A percentile compares a stretch with the other conserved stretches of the same genome.
Evolutionary conservation across 192 early-diverging fungal genomes (phyloP).

Genomic region (Dimargaris cristalligena): DNA sequence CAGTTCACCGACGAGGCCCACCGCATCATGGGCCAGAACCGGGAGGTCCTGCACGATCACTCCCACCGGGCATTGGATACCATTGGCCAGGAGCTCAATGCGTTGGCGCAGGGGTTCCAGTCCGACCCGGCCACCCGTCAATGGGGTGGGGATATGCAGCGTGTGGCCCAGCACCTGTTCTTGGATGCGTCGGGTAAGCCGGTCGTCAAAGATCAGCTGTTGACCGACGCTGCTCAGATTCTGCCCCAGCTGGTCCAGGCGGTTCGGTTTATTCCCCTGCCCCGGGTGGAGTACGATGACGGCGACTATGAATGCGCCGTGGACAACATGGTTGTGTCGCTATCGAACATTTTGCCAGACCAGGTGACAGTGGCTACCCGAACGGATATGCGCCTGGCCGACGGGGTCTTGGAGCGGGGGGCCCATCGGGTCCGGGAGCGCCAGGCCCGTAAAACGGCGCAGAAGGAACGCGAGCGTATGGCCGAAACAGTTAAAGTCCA

Average conservation of each 20-base stretch:
- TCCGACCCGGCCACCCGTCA: conserved; percentile 20
- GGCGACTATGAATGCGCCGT: conserved; percentile 18
- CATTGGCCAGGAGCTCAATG: conserved; percentile 16
- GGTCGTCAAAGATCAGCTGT: conserved; percentile 30
- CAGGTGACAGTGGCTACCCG: conserved; percentile 16
- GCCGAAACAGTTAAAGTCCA: neutral
- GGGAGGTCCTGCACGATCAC: conserved; percentile 16
- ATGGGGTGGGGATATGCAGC: conserved; percentile 18
- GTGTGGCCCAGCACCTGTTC: conserved; percentile 25
- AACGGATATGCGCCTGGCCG: conserved; percentile 17
- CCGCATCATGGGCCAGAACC: conserved; percentile 19
- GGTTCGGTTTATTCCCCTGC: conserved; percentile 31
- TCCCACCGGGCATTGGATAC: conserved; percentile 18
- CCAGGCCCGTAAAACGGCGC: neutral
- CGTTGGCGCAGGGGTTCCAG: conserved; percentile 19
- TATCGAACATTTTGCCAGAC: conserved; percentile 18
- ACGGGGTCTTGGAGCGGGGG: conserved; percentile 7
- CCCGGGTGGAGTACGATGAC: conserved; percentile 27
- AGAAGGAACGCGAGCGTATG: too few relatives aligned
- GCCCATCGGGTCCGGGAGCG: conserved; percentile 9
- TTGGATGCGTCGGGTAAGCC: conserved; percentile 30
- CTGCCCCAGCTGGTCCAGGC: conserved; percentile 25
- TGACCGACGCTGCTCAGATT: conserved; percentile 27
- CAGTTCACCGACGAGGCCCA: conserved; percentile 17
- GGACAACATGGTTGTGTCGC: conserved; percentile 22